phyloP scores from a whole-genome alignment of 1,284 basidiomycete genomes.

The Heimioporus retisporus region DNA sequence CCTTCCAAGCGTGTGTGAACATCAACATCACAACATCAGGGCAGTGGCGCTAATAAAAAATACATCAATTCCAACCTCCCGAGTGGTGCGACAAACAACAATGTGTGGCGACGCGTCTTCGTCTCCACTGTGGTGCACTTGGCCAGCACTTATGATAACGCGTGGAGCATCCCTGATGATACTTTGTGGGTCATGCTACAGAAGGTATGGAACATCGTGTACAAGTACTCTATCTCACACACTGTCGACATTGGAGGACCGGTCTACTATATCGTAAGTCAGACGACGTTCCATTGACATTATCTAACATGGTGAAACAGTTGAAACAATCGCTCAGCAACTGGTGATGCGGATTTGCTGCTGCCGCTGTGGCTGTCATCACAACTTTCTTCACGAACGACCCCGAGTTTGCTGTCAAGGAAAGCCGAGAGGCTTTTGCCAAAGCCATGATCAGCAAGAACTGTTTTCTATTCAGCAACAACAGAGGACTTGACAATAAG shows the following conservation, averaged over 20 bases:
- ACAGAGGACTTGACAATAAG: slow-evolving; percentile 6
- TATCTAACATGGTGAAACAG: not conserved
- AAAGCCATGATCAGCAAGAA: slow-evolving; percentile 11
- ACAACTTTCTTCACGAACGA: slow-evolving; percentile 7
- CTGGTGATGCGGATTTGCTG: slow-evolving; percentile 1
- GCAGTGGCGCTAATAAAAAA: not conserved
- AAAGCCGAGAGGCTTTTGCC: not conserved
- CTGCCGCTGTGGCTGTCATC: slow-evolving; percentile 9
- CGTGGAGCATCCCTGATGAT: not conserved
- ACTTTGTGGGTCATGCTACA: not conserved
- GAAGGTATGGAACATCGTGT: not conserved
- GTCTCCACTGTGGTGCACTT: not conserved
- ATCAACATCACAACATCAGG: not conserved
- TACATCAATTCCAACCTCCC: not conserved
- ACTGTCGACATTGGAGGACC: not conserved
- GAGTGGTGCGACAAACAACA: not conserved
- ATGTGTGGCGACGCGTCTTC: not conserved
- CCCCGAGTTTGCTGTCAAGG: not conserved
- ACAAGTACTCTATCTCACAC: not conserved
- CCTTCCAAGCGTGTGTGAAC: not conserved
- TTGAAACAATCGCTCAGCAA: slow-evolving; percentile 7
- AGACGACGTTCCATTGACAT: not conserved
- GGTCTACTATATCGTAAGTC: slow-evolving; percentile 11
- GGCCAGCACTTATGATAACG: not conserved
- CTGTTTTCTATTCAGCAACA: slow-evolving; percentile 10